A percentile compares a stretch with the other conserved stretches of the same genome.
Conservation (phyloP, 345 rosid species). For the Populus simonii region DNA sequence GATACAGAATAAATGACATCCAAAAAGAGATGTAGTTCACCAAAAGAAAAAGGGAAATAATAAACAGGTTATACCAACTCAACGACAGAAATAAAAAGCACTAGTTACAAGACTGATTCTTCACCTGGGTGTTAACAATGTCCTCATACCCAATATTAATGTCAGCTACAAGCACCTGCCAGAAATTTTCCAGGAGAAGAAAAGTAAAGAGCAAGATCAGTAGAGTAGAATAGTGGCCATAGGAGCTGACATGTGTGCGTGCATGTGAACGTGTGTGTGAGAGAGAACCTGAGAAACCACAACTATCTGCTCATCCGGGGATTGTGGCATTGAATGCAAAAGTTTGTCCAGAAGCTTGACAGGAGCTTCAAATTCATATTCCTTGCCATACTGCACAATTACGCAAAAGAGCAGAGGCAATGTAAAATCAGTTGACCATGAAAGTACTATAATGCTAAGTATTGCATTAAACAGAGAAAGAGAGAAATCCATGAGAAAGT, state of each 20-base stretch:
- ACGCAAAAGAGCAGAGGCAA: neutral
- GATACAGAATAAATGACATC: neutral
- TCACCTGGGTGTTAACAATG: conserved; percentile 92
- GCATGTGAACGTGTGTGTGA: neutral
- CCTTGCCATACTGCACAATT: conserved; percentile 78
- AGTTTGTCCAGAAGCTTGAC: conserved; percentile 90
- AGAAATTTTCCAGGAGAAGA: conserved; percentile 5
- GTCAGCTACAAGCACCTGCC: conserved; percentile 92
- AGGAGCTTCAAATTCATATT: conserved; percentile 92
- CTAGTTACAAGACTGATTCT: neutral
- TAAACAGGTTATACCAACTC: neutral
- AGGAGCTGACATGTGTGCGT: neutral
- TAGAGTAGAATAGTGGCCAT: neutral
- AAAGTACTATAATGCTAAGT: neutral
- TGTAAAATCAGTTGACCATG: neutral
- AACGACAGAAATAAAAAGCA: neutral
- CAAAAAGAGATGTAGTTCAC: neutral
- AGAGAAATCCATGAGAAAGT: neutral
- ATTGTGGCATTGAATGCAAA: conserved; percentile 87
- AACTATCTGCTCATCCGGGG: conserved; percentile 85
- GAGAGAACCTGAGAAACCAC: conserved; percentile 78
- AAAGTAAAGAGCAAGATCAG: neutral
- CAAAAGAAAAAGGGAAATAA: neutral
- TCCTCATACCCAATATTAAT: conserved; percentile 94
- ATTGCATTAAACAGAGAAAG: neutral